Evolutionary conservation across 805 yeast species (phyloP).

Genomic region (Candida krabiensis): DNA sequence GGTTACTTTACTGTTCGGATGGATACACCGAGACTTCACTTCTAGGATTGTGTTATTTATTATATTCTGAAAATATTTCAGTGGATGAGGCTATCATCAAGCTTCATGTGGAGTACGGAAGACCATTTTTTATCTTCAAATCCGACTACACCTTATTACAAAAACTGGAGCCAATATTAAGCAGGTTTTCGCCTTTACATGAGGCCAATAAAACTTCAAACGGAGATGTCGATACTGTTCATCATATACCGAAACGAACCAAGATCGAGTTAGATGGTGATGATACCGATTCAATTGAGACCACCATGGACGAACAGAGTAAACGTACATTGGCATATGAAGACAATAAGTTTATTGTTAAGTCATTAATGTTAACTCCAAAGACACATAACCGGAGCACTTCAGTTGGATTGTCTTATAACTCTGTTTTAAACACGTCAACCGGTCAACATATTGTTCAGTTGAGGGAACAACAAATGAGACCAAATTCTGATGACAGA

Average conservation of each 20-base stretch:
- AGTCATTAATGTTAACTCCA: conserved; percentile 24
- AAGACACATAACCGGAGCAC: conserved; percentile 2
- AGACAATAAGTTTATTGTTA: conserved; percentile 18
- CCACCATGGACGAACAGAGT: background rate
- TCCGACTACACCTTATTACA: conserved; percentile 68
- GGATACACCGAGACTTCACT: conserved; percentile 92
- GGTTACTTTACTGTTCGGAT: conserved; percentile 76
- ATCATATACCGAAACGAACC: too few species aligned
- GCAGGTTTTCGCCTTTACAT: conserved; percentile 55
- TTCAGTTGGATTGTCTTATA: conserved; percentile 12
- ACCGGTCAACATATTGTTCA: conserved; percentile 34
- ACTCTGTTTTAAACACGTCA: conserved; percentile 23
- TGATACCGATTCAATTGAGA: background rate
- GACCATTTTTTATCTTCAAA: conserved; percentile 84
- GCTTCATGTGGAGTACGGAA: conserved; percentile 59
- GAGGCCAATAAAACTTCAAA: too few species aligned
- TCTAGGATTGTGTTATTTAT: conserved; percentile 66
- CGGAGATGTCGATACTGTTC: too few species aligned
- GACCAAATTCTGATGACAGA: background rate
- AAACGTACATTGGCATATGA: conserved; percentile 16
- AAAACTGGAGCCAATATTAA: conserved; percentile 62
- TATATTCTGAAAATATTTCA: conserved; percentile 61
- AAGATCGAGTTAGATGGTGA: too few species aligned
- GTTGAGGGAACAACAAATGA: conserved; percentile 22
- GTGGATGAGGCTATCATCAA: conserved; percentile 66